Conservation (phyloP, 176 grass and related monocot species). For the Aegilops longissima region DNA sequence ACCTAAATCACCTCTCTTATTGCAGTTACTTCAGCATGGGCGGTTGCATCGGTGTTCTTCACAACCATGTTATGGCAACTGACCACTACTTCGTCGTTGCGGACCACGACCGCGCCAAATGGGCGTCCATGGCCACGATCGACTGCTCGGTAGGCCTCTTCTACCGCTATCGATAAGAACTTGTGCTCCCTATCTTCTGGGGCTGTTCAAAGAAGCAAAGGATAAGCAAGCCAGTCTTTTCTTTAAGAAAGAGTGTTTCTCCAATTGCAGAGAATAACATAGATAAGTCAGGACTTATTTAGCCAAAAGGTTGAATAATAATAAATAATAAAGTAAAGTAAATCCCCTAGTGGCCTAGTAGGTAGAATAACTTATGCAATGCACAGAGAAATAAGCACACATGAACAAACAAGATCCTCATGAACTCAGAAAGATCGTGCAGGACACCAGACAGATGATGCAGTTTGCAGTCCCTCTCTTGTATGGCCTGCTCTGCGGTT, state of each 20-base stretch:
- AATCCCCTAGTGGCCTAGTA: neutral
- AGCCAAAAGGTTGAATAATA: neutral
- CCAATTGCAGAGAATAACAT: neutral
- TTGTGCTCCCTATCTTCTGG: constrained; percentile 74
- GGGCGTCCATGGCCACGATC: constrained; percentile 84
- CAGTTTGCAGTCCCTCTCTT: too few species aligned
- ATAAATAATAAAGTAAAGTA: neutral
- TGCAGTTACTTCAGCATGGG: constrained; percentile 85
- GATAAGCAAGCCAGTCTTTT: neutral
- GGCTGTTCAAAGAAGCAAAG: constrained; percentile 41
- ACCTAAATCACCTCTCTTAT: constrained; percentile 66
- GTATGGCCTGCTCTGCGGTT: too few species aligned
- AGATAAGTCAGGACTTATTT: neutral
- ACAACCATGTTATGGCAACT: constrained; percentile 96
- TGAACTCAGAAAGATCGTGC: neutral
- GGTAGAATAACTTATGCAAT: neutral
- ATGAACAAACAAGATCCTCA: neutral
- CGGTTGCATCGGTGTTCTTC: constrained; percentile 77
- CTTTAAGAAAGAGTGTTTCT: neutral
- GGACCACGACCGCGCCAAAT: constrained; percentile 86
- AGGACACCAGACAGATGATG: neutral
- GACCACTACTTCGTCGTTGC: constrained; percentile 66
- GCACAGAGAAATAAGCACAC: neutral
- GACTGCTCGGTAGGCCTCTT: constrained; percentile 79
- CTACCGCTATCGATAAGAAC: constrained; percentile 78